Percentiles rank a stretch among this genome's conserved stretches.
Conservation (phyloP, 106 monocot genomes). For the Acorus calamus region DNA sequence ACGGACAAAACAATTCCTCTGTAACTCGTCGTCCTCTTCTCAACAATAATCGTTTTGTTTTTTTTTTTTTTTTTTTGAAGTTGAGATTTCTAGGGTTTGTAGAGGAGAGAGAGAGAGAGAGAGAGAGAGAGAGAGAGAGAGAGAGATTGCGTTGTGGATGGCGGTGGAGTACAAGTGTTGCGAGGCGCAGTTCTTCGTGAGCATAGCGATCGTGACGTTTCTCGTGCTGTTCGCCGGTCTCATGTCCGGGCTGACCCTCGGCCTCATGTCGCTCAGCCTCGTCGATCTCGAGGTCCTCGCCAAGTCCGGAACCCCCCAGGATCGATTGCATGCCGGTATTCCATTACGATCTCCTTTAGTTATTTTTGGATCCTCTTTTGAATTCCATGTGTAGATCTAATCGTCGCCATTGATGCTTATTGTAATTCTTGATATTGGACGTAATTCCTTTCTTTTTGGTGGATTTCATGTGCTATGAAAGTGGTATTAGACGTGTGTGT, state of each 20-base stretch:
- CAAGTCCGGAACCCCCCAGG: constrained; percentile 53
- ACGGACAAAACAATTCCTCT: too few species aligned
- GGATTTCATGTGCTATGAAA: background rate
- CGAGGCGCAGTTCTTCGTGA: constrained; percentile 30
- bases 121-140: background rate
- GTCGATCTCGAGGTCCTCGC: constrained; percentile 70
- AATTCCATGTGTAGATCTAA: background rate
- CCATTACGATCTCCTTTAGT: background rate
- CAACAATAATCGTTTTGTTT: too few species aligned
- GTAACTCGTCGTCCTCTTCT: too few species aligned
- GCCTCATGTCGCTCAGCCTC: constrained; percentile 64
- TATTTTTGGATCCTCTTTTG: background rate
- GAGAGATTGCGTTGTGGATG: constrained; percentile 12
- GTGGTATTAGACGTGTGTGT: background rate
- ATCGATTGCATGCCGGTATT: constrained; percentile 51
- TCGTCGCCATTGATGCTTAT: too few species aligned
- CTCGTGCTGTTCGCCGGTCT: constrained; percentile 64
- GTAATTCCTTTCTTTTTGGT: background rate
- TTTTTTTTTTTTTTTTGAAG: too few species aligned
- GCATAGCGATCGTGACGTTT: constrained; percentile 22
- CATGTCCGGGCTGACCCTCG: constrained; percentile 69
- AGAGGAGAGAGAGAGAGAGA: background rate
- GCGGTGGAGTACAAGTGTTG: constrained; percentile 61
- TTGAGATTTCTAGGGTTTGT: too few species aligned
- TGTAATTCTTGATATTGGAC: too few species aligned